These are phyloP conservation scores for Coniella vitis DNA, from an alignment of 2,329 filamentous ascomycete species.

Conservation along the genomic window DNA sequence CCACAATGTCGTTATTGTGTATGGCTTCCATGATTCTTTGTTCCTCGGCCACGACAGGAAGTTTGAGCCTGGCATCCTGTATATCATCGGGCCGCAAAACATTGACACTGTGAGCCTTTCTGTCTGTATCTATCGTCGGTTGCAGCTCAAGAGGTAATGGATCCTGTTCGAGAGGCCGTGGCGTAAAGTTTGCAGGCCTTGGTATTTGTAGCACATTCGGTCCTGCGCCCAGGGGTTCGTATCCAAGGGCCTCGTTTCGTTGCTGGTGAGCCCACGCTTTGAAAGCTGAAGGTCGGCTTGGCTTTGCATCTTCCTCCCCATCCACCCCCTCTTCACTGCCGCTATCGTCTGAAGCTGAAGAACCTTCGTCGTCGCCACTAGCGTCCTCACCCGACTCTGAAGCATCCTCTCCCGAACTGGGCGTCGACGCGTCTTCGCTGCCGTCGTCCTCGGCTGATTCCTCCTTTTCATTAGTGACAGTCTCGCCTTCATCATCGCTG, in stretches of 20 bases:
- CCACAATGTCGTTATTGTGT: conserved; percentile 80
- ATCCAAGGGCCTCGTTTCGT: conserved; percentile 76
- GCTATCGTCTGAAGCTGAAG: conserved; percentile 17
- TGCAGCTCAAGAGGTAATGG: conserved; percentile 61
- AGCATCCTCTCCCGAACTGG: conserved; percentile 17
- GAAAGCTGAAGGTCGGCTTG: conserved; percentile 58
- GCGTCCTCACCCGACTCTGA: conserved; percentile 24
- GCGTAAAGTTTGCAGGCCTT: conserved; percentile 55
- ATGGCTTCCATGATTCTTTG: conserved; percentile 98
- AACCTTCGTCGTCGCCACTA: conserved; percentile 17
- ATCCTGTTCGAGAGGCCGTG: conserved; percentile 62
- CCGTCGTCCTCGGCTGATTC: neutral
- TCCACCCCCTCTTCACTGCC: conserved; percentile 29
- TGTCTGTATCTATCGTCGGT: conserved; percentile 49
- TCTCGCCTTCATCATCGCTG: conserved; percentile 31
- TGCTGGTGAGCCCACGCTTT: conserved; percentile 88
- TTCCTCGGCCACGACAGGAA: conserved; percentile 91
- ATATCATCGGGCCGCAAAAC: conserved; percentile 66
- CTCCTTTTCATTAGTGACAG: conserved; percentile 25
- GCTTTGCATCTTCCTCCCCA: conserved; percentile 25
- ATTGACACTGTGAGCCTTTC: conserved; percentile 70
- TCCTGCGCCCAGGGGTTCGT: conserved; percentile 38
- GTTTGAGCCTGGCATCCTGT: conserved; percentile 67
- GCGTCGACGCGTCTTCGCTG: neutral
- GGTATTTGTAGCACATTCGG: conserved; percentile 44